phyloP scores from a whole-genome alignment of 2,329 filamentous ascomycete species.

The Fusarium sp. region DNA sequence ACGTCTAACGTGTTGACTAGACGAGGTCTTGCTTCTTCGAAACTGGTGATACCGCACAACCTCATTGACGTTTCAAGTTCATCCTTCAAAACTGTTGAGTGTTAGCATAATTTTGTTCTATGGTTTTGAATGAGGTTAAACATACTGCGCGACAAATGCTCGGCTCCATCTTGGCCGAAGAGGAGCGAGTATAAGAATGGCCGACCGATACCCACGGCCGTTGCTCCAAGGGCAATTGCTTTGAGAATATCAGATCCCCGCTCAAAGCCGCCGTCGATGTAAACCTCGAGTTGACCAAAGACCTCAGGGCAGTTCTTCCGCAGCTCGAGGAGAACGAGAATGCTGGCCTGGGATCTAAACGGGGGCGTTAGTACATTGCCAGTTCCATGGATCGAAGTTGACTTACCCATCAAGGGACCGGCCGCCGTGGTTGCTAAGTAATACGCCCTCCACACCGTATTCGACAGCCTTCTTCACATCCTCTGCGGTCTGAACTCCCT shows the following conservation, averaged over 20 bases:
- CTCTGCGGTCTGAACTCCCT: slow-evolving; percentile 65
- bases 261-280: slow-evolving; percentile 63
- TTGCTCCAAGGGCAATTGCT: slow-evolving; percentile 62
- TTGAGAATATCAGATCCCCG: slow-evolving; percentile 66
- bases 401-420: slow-evolving; percentile 62
- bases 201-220: slow-evolving; percentile 64
- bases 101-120: background rate
- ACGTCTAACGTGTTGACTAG: slow-evolving; percentile 43
- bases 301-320: slow-evolving; percentile 59
- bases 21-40: slow-evolving; percentile 29
- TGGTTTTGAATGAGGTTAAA: slow-evolving; percentile 9
- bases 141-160: slow-evolving; percentile 65
- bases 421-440: slow-evolving; percentile 69
- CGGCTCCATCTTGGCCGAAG: slow-evolving; percentile 64
- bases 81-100: slow-evolving; percentile 35
- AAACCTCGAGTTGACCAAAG: slow-evolving; percentile 61
- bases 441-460: slow-evolving; percentile 62
- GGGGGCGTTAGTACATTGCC: background rate
- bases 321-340: slow-evolving; percentile 63
- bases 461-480: slow-evolving; percentile 62
- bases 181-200: slow-evolving; percentile 63
- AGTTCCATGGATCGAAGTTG: background rate
- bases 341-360: slow-evolving; percentile 53
- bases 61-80: slow-evolving; percentile 43
- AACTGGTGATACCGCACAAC: slow-evolving; percentile 38